Base-by-base conservation (phyloP, 192 early-diverging fungal genomes). In the Chytriomyces sp. region DNA sequence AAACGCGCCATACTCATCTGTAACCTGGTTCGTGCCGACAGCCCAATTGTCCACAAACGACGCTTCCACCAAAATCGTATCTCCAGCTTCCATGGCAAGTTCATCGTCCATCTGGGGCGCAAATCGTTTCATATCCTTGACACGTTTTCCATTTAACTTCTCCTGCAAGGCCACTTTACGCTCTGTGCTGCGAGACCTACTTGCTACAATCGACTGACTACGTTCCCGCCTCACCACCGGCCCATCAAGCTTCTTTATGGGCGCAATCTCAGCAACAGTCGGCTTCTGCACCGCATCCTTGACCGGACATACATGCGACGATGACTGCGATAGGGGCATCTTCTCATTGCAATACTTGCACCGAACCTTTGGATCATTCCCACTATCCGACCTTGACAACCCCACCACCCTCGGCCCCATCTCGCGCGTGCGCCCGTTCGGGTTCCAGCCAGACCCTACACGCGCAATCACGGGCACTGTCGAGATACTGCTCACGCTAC, bases 41-140 rank as follows among this genome's bases (percentile, higher is more conserved):
- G 89, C 93, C 93, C 93, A 95, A 10, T 93, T 93, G 71, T 95
- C 93, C 66, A 91, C 92, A 82, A 93, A 95, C 17, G 85, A 85
- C 70, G 87, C 84, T 33, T 89, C 85, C n/a, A 94, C 67, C 32
- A 86, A 86, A 3, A 95, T 86, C 58, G 89, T 81, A 74, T 95
- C 93, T 59, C 89, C 91, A 5, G 80, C 69, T 31, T 86, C 81
- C 37, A 95, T 75, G 53, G 81, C 84, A 59, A 95, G 78, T 80
- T 95, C 93, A 80, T 94, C 93, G 12, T 83, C 84, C 60, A 91
- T 84, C 58, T 86, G 32, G 25, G 73, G 31, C 4, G 30, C 64
- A 39, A 66, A 74, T 34, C 73, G 41, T 56, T 67, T 74, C 33
- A 74, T 64, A 49, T 58, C 73, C 55, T 66, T 74, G 25, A 74